A percentile compares a stretch with the other conserved stretches of the same genome.
Evolutionary conservation across 2,329 filamentous ascomycete species (phyloP).

Genomic region (Alternaria infectoria): DNA sequence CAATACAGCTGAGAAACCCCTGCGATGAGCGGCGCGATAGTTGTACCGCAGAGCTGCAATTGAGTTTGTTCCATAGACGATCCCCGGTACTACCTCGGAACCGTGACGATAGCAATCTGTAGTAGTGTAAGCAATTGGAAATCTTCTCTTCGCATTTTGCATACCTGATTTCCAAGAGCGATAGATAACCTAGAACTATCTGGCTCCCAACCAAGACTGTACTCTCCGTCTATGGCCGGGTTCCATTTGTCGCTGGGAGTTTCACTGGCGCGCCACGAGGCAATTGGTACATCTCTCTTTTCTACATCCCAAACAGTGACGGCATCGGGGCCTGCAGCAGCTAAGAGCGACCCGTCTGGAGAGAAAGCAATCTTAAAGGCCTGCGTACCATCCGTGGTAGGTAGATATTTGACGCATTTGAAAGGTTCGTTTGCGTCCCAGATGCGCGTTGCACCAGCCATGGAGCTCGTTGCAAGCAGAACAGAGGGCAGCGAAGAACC

Average conservation of each 20-base stretch:
- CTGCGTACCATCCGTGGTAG: slow-evolving; percentile 41
- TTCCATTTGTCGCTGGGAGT: slow-evolving; percentile 38
- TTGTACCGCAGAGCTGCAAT: neutral
- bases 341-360: slow-evolving; percentile 51
- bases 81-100: slow-evolving; percentile 31
- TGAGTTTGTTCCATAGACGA: neutral
- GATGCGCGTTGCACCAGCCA: slow-evolving; percentile 49
- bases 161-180: slow-evolving; percentile 48
- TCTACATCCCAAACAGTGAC: slow-evolving; percentile 54
- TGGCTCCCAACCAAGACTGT: slow-evolving; percentile 48
- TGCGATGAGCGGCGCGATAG: neutral
- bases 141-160: neutral
- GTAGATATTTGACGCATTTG: slow-evolving; percentile 35
- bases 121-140: slow-evolving; percentile 8
- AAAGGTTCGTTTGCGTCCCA: slow-evolving; percentile 51
- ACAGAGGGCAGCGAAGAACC: slow-evolving; percentile 30
- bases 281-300: slow-evolving; percentile 43
- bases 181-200: slow-evolving; percentile 47
- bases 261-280: slow-evolving; percentile 43
- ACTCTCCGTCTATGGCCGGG: slow-evolving; percentile 41
- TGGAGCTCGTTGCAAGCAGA: slow-evolving; percentile 50
- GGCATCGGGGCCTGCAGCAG: slow-evolving; percentile 52
- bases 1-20: neutral
- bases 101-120: slow-evolving; percentile 46
- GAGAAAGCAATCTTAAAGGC: slow-evolving; percentile 54